These are phyloP conservation scores for Tuber brumale DNA, from an alignment of 495 filamentous ascomycete species.

Conservation along the genomic window DNA sequence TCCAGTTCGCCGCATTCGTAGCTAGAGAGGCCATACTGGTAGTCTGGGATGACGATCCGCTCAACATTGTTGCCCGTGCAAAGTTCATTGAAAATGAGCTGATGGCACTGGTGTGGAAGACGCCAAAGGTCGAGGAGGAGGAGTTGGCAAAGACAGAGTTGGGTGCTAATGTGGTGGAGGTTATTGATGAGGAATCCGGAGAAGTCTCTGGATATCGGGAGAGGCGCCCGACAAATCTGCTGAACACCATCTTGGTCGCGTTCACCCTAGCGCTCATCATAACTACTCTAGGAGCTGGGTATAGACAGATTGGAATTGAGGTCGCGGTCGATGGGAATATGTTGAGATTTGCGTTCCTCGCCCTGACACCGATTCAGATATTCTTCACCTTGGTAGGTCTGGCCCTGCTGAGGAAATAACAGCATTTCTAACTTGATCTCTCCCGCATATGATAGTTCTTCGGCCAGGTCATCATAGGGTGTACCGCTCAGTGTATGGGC, in stretches of 20 bases:
- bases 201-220: constrained; percentile 52
- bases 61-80: constrained; percentile 59
- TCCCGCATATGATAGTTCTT: constrained; percentile 55
- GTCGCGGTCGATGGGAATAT: constrained; percentile 57
- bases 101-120: constrained; percentile 67
- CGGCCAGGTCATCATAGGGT: constrained; percentile 66
- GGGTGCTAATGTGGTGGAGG: constrained; percentile 44
- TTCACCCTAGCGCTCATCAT: constrained; percentile 58
- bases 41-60: constrained; percentile 71
- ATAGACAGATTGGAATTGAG: constrained; percentile 60
- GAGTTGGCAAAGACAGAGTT: constrained; percentile 51
- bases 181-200: constrained; percentile 67
- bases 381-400: constrained; percentile 62
- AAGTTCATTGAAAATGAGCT: constrained; percentile 64
- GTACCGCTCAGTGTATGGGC: constrained; percentile 66
- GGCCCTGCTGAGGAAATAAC: neutral
- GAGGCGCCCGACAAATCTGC: constrained; percentile 57
- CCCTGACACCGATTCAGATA: constrained; percentile 61
- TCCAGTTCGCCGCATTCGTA: constrained; percentile 71
- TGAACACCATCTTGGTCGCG: constrained; percentile 61
- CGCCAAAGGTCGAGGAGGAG: constrained; percentile 46
- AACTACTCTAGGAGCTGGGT: constrained; percentile 60
- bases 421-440: constrained; percentile 8
- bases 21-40: constrained; percentile 60
- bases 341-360: constrained; percentile 56